Percentiles rank a stretch among this genome's conserved stretches.
Evolutionary conservation across 2,329 filamentous ascomycete species (phyloP).

Genomic region (Fusarium sp.): DNA sequence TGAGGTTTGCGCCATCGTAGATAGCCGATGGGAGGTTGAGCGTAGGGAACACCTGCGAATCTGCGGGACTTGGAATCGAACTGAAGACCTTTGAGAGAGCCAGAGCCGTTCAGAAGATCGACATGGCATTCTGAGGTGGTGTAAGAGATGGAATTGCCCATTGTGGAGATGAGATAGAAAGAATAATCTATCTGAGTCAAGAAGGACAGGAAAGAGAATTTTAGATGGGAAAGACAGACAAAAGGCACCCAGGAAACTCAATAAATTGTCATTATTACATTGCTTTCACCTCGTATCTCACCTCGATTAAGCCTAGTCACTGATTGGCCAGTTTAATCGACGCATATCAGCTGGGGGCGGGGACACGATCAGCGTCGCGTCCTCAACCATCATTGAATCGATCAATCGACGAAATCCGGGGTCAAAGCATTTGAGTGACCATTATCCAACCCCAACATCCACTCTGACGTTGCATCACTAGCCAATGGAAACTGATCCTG

Average conservation of each 20-base stretch:
- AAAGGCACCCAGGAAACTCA: background rate
- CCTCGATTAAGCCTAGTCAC: accelerated
- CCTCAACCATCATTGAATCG: background rate
- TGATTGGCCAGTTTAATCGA: constrained; percentile 28
- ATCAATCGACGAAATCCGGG: background rate
- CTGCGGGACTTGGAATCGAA: constrained; percentile 53
- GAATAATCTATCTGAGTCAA: accelerated
- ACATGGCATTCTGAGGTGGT: constrained; percentile 10
- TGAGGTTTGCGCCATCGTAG: constrained; percentile 17
- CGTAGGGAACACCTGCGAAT: constrained; percentile 56
- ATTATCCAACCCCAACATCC: background rate
- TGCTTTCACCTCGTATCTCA: background rate
- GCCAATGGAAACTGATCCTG: constrained; percentile 1
- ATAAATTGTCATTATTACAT: background rate
- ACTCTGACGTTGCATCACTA: background rate
- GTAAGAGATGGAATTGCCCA: constrained; percentile 27
- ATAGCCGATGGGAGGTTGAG: constrained; percentile 52
- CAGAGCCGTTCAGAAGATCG: background rate
- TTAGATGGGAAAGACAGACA: accelerated
- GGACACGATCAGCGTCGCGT: background rate
- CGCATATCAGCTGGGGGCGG: background rate
- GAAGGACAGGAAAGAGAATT: background rate
- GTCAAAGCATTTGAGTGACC: background rate
- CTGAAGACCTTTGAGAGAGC: constrained; percentile 52
- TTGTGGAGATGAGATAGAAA: background rate